phyloP scores from a whole-genome alignment of 345 rosid genomes.

The Toxicodendron radicans region DNA sequence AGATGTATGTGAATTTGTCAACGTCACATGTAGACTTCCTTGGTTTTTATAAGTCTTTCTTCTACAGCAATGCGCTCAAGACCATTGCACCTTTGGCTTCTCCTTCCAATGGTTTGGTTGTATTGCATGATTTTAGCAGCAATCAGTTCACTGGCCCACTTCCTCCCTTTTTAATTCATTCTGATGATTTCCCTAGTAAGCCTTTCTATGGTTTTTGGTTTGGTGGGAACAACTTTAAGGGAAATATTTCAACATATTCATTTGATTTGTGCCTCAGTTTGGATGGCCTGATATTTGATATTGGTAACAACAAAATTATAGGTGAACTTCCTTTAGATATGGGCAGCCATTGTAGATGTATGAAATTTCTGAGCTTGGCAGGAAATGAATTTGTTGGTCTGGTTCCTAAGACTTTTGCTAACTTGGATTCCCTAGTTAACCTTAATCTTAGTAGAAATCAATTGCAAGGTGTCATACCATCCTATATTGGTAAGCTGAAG shows the following conservation, averaged over 20 bases:
- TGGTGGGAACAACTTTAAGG: constrained; percentile 35
- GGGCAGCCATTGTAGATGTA: constrained; percentile 39
- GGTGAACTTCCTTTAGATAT: constrained; percentile 45
- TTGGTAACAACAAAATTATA: constrained; percentile 35
- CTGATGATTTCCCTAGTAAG: constrained; percentile 23
- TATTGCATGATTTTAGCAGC: constrained; percentile 48
- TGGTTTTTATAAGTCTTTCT: constrained; percentile 36
- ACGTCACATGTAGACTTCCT: constrained; percentile 21
- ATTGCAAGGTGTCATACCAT: constrained; percentile 44
- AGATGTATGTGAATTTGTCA: constrained; percentile 9
- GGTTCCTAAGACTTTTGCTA: constrained; percentile 33
- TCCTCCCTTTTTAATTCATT: constrained; percentile 34
- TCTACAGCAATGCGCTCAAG: constrained; percentile 26
- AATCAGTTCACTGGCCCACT: constrained; percentile 41
- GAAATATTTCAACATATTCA: constrained; percentile 39
- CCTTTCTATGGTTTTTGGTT: constrained; percentile 49
- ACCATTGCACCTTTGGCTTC: constrained; percentile 16
- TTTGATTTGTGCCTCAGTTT: constrained; percentile 38
- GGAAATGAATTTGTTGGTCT: constrained; percentile 39
- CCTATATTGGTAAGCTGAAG: constrained; percentile 34
- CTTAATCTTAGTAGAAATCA: constrained; percentile 45
- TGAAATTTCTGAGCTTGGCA: constrained; percentile 38
- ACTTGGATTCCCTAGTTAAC: constrained; percentile 32
- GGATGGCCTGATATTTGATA: constrained; percentile 39
- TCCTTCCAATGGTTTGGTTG: constrained; percentile 21